These are phyloP conservation scores for Kalanchoe fedtschenkoi DNA, from an alignment of 164 flowering plant genomes.

Conservation along the genomic window DNA sequence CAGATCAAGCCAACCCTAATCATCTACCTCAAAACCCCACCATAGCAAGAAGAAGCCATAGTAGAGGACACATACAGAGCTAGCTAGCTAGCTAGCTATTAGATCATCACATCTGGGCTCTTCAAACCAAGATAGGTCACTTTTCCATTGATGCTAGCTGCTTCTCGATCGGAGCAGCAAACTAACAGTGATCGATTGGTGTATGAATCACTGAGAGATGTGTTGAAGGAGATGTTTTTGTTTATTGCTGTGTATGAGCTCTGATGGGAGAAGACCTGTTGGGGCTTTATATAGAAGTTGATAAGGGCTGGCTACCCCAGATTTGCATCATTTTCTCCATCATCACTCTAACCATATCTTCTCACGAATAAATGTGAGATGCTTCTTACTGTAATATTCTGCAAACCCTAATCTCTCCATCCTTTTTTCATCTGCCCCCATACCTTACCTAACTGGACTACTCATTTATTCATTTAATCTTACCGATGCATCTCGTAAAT, in stretches of 20 bases:
- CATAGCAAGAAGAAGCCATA: too few species aligned
- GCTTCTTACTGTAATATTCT: not conserved
- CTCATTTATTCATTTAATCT: too few species aligned
- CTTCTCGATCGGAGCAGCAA: too few species aligned
- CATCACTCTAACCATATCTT: not conserved
- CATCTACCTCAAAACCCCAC: not conserved
- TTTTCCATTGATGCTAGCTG: not conserved
- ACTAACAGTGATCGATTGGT: too few species aligned
- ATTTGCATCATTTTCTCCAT: not conserved
- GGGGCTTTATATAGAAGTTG: not conserved
- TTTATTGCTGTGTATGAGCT: not conserved
- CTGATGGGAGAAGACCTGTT: not conserved
- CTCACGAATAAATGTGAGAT: not conserved
- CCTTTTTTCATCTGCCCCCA: not conserved
- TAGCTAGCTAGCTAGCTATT: not conserved
- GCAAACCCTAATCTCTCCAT: not conserved
- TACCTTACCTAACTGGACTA: too few species aligned
- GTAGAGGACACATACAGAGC: not conserved
- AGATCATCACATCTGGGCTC: not conserved
- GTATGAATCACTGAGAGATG: too few species aligned
- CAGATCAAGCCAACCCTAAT: not conserved
- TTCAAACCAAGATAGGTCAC: not conserved
- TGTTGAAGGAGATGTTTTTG: not conserved
- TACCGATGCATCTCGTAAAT: too few species aligned
- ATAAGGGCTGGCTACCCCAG: not conserved